Evolutionary conservation across 2,329 filamentous ascomycete species (phyloP).

Genomic region (Aspergillus sp.): DNA sequence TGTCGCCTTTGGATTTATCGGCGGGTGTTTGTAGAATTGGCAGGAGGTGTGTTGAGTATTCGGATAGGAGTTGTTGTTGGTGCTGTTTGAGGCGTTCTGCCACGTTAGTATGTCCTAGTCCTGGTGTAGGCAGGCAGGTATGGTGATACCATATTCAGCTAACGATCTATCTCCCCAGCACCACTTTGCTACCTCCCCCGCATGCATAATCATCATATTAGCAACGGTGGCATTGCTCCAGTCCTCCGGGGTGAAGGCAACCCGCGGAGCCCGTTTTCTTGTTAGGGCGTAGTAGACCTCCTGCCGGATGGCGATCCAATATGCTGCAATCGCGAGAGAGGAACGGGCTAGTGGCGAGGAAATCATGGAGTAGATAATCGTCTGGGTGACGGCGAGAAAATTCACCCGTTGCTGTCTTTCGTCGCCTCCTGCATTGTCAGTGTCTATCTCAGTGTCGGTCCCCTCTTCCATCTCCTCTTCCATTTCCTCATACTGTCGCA

Average conservation of each 20-base stretch:
- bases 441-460: conserved; percentile 16
- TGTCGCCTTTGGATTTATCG: conserved; percentile 18
- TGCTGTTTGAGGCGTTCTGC: not conserved
- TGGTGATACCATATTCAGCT: conserved; percentile 17
- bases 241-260: conserved; percentile 14
- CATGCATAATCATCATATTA: conserved; percentile 20
- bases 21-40: conserved; percentile 18
- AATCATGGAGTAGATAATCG: conserved; percentile 23
- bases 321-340: conserved; percentile 21
- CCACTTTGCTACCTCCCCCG: conserved; percentile 23
- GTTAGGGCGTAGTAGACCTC: conserved; percentile 26
- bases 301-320: conserved; percentile 28
- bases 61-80: not conserved
- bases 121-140: not conserved
- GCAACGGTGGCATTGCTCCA: conserved; percentile 14
- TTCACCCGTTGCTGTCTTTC: conserved; percentile 16
- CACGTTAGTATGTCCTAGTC: too few species aligned
- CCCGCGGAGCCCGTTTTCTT: conserved; percentile 15
- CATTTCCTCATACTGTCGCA: conserved; percentile 28
- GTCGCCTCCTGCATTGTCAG: not conserved
- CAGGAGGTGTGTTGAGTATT: not conserved
- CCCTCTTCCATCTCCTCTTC: conserved; percentile 29
- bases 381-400: conserved; percentile 24
- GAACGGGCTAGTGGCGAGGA: conserved; percentile 15
- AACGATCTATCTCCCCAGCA: conserved; percentile 14